Base-by-base conservation (phyloP, 495 filamentous ascomycete species). In the Ramalina intermedia region DNA sequence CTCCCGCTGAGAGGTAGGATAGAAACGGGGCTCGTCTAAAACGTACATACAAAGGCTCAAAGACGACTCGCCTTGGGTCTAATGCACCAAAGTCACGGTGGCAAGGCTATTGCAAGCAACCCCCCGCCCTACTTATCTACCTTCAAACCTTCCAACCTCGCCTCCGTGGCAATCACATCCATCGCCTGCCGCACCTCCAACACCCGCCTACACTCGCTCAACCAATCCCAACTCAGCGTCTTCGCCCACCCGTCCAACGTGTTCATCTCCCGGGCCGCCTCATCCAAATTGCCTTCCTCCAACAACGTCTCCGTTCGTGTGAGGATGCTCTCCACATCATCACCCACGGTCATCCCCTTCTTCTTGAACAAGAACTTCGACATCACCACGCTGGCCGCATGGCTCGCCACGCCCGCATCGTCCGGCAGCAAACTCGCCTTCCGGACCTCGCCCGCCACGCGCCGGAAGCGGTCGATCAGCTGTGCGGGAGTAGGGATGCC, bases 311-410 rank as follows among this genome's bases (percentile, higher is more conserved):
- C 87, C 2, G 91, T 87, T 48, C 91, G 72, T 2, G 84, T 81
- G 12, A 98, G 75, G 52, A 95, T 79, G 60, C 87, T 94, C 73
- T 96, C 91, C 18, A 96, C 90, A 61, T 98, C 91, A 56, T 91
- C 79, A 21, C 93, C 90, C 24, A 76, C 74, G 1, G 89, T 80
- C 38, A 91, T 69, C n/a, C 81, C 84, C 59, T 86, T 76, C 71
- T 94, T 95, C 72, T 82, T 84, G 74, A 98, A 96, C 65, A 96
- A 74, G 21, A 96, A 70, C 65, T 94, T 89, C 69, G 85, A 93
- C 61, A 98, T 62, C 23, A 90, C 69, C 55, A 83, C 80, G 64
- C 85, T 93, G 12, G 85, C 85, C 1, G 89, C 86, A 63, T 96
- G 91, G 58, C 83, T 87, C 13, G 91, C 89, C 18, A 96, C 85